Base-by-base conservation (phyloP, 2,329 filamentous ascomycete species). In the Macrophomina tecta region DNA sequence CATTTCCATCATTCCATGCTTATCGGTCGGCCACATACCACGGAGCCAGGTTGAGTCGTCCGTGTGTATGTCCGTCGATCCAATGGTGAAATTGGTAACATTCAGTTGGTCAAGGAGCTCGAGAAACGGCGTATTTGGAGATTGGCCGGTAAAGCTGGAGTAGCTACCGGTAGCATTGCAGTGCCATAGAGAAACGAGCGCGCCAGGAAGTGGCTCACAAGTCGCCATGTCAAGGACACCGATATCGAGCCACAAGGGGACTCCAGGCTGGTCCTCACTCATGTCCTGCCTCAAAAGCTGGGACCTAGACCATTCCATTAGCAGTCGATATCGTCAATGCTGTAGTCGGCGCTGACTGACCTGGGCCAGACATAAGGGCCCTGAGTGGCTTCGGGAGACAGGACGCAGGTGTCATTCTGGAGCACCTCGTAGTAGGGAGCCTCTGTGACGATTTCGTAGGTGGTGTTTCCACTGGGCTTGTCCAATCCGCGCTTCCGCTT, bases 161-260 rank as follows among this genome's bases (percentile, higher is more conserved):
- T 84, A 84, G 28, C 81, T 72, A 45, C 75, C 74, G 3, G 76
- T 77, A 46, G 70, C 70, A 68, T 78, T 79, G 72, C 76, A 78
- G 71, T 81, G 87, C 84, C 23, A 86, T 72, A 68, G 79, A 36
- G 61, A 52, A 4, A 64, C 34, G 5, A 34, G 83, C 9, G 80
- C 78, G 62, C 82, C 73, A 1, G 81, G 77, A 0, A 86, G 79
- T 5, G 82, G 81, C 71, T 85, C 75, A 75, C 85, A 87, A 2
- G 84, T 86, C 52, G 81, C 77, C 40, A 85, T 79, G 67, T 87
- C 85, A 62, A 87, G 79, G 63, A 87, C 77, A 72, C 86, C 84
- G 68, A 85, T 80, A 70, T 86, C 84, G 9, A 86, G 74, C 2
- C 80, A 79, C 48, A 86, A 73, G 34, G 80, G 78, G 38, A 87